Percentiles rank a stretch among this genome's conserved stretches.
These are phyloP conservation scores for Rosa multiflora DNA, from an alignment of 306 rosid genomes.

Conservation along the genomic window DNA sequence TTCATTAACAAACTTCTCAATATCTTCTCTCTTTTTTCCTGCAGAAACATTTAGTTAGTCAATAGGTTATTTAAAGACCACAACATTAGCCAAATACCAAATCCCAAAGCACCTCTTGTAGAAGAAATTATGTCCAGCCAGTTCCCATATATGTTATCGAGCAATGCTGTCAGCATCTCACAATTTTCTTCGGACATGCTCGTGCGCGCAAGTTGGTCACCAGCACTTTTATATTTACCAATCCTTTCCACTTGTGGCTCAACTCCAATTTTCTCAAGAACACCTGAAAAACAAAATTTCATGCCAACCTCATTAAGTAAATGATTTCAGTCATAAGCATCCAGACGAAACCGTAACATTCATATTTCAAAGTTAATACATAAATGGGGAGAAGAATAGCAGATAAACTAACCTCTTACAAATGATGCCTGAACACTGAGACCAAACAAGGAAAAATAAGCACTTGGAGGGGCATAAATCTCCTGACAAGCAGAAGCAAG, in stretches of 20 bases:
- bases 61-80: conserved; percentile 22
- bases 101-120: conserved; percentile 60
- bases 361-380: not conserved
- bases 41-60: conserved; percentile 26
- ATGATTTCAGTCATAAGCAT: conserved; percentile 23
- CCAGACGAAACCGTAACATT: not conserved
- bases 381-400: not conserved
- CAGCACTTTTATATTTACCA: too few species aligned
- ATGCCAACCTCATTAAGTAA: conserved; percentile 9
- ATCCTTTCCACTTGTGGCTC: conserved; percentile 62
- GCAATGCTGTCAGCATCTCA: too few species aligned
- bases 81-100: conserved; percentile 30
- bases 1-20: conserved; percentile 74
- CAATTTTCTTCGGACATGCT: too few species aligned
- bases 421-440: conserved; percentile 83
- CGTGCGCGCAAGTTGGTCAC: too few species aligned
- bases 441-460: conserved; percentile 89
- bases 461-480: conserved; percentile 94
- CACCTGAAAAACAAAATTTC: conserved; percentile 48
- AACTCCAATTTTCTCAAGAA: conserved; percentile 79
- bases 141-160: too few species aligned
- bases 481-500: conserved; percentile 95
- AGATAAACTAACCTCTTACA: conserved; percentile 59
- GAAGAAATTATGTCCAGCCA: conserved; percentile 83
- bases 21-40: conserved; percentile 75